Percentiles rank a stretch among this genome's conserved stretches.
Evolutionary conservation across 192 early-diverging fungal species (phyloP).

Genomic region (Coemansia sp.): DNA sequence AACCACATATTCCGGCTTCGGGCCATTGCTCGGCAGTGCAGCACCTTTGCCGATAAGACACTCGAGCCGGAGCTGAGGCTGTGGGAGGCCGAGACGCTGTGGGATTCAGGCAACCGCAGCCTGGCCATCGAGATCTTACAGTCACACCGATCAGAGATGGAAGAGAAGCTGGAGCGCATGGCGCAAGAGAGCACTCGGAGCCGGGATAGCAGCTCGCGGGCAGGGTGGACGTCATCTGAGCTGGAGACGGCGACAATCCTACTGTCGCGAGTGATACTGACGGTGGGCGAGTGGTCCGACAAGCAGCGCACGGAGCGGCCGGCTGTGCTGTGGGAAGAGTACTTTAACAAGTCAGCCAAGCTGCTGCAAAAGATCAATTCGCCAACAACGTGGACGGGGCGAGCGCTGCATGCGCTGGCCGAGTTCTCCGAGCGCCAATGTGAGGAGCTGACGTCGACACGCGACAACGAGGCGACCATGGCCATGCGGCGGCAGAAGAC

Average conservation of each 20-base stretch:
- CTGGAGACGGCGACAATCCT: slow-evolving; percentile 18
- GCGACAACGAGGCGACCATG: slow-evolving; percentile 26
- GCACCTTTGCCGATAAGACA: neutral
- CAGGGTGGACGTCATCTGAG: neutral
- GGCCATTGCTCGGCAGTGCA: neutral
- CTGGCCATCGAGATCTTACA: slow-evolving; percentile 38
- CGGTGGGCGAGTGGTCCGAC: slow-evolving; percentile 42
- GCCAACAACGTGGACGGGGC: slow-evolving; percentile 40
- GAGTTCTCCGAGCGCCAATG: slow-evolving; percentile 43
- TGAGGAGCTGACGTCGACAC: slow-evolving; percentile 21
- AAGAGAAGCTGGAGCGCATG: neutral
- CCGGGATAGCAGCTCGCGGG: neutral
- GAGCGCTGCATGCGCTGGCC: slow-evolving; percentile 37
- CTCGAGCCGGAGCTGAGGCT: slow-evolving; percentile 30
- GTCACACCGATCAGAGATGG: slow-evolving; percentile 25
- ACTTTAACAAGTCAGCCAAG: slow-evolving; percentile 34
- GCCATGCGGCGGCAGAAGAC: slow-evolving; percentile 42
- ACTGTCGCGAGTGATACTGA: slow-evolving; percentile 30
- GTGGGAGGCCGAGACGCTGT: slow-evolving; percentile 47
- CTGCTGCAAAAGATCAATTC: slow-evolving; percentile 18
- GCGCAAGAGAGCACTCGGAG: neutral
- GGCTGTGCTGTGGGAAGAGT: slow-evolving; percentile 39
- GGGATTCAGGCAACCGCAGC: slow-evolving; percentile 31
- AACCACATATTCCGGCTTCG: slow-evolving; percentile 37
- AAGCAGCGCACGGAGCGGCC: slow-evolving; percentile 36